Percentiles rank a stretch among this genome's conserved stretches.
Evolutionary conservation across 495 filamentous ascomycete genomes (phyloP).

Genomic region (Cetradonia linearis): DNA sequence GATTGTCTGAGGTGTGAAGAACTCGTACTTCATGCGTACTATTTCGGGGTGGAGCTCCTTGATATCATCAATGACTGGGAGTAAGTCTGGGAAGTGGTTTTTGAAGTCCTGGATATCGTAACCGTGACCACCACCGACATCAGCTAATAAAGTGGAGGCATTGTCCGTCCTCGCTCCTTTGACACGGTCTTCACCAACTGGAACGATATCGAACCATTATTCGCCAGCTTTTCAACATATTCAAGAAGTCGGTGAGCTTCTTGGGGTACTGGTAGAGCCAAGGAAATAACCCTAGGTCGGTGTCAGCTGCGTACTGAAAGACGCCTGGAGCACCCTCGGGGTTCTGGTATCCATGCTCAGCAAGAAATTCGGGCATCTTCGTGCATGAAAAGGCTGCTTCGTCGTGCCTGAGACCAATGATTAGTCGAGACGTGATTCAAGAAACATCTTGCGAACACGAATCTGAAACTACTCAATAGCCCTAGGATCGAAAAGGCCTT

Average conservation of each 20-base stretch:
- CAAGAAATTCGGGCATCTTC: conserved; percentile 25
- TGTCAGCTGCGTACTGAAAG: conserved; percentile 28
- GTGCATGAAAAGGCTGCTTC: background rate
- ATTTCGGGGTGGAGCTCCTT: conserved; percentile 6
- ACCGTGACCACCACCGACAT: conserved; percentile 24
- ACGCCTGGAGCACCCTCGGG: conserved; percentile 26
- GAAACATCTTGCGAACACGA: no score
- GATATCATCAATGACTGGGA: conserved; percentile 8
- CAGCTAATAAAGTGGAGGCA: conserved; percentile 29
- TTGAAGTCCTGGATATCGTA: conserved; percentile 24
- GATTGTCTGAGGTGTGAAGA: conserved; percentile 29
- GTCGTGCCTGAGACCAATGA: conserved; percentile 3
- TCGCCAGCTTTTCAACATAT: conserved; percentile 25
- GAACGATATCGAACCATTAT: conserved; percentile 36
- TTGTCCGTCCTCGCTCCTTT: conserved; percentile 19
- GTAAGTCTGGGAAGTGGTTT: conserved; percentile 26
- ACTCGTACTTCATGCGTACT: conserved; percentile 26
- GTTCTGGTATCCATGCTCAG: conserved; percentile 29
- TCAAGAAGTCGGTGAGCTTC: conserved; percentile 13
- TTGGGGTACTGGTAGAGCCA: background rate
- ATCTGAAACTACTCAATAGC: no score
- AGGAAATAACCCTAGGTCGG: conserved; percentile 24
- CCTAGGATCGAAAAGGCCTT: conserved; percentile 7
- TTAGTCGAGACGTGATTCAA: no score
- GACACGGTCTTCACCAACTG: conserved; percentile 29